A percentile compares a stretch with the other conserved stretches of the same genome.
phyloP scores from a whole-genome alignment of 208 protist species.

The Trypanosoma platydactyli region DNA sequence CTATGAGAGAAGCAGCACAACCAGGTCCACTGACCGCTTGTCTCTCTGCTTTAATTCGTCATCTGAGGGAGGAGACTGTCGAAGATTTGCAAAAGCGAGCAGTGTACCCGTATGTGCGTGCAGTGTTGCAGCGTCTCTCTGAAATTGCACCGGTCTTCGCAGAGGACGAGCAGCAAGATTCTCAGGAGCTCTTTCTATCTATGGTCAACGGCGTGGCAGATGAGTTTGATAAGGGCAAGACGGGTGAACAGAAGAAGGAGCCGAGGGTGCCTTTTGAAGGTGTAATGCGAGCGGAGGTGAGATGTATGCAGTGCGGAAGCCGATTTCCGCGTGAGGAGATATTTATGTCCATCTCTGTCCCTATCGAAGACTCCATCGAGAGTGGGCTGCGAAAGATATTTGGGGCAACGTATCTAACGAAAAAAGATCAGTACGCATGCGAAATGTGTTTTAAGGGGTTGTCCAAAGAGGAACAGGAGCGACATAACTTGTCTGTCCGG shows the following conservation, averaged over 20 bases:
- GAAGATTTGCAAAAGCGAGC: conserved; percentile 51
- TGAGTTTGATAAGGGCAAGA: conserved; percentile 79
- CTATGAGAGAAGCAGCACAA: neutral
- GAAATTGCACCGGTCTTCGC: conserved; percentile 56
- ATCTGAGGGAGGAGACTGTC: conserved; percentile 48
- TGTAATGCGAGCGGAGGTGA: conserved; percentile 54
- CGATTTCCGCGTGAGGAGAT: conserved; percentile 60
- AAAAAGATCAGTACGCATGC: conserved; percentile 81
- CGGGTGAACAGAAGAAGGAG: conserved; percentile 45
- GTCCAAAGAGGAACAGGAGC: conserved; percentile 45
- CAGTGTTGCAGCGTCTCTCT: conserved; percentile 51
- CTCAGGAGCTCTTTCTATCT: conserved; percentile 86
- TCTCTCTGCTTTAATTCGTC: conserved; percentile 43
- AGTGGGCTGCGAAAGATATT: conserved; percentile 58
- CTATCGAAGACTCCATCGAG: conserved; percentile 61
- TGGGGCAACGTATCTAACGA: conserved; percentile 37
- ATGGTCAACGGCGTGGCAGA: conserved; percentile 82
- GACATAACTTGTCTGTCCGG: conserved; percentile 54
- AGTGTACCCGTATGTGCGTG: conserved; percentile 43
- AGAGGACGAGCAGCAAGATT: conserved; percentile 86
- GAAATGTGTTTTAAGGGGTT: conserved; percentile 80
- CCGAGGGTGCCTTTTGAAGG: conserved; percentile 76
- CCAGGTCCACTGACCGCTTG: conserved; percentile 58
- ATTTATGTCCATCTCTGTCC: conserved; percentile 87
- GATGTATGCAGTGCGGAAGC: conserved; percentile 52